Conservation (phyloP, 2,329 filamentous ascomycete species). For the Calonectria honghensis region DNA sequence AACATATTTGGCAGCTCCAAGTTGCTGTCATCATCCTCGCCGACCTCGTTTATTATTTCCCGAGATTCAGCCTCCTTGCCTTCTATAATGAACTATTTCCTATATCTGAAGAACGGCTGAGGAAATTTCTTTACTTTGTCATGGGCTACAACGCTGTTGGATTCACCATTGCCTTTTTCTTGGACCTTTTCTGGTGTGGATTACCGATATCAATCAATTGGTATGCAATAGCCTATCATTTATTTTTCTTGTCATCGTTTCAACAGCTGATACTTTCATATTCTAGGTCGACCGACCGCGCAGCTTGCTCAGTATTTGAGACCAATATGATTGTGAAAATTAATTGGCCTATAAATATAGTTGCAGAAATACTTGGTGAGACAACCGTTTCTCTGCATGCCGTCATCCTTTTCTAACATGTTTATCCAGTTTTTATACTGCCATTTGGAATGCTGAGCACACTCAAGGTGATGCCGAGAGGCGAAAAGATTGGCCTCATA, state of each 20-base stretch:
- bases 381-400: background rate
- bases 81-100: slow-evolving; percentile 9
- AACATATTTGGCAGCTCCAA: background rate
- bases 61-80: slow-evolving; percentile 9
- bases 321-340: background rate
- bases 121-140: background rate
- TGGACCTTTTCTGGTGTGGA: slow-evolving; percentile 1
- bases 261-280: background rate
- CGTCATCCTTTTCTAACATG: background rate
- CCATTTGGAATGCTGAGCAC: background rate
- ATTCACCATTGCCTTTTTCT: background rate
- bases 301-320: background rate
- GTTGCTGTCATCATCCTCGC: background rate
- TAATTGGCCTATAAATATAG: background rate
- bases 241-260: background rate
- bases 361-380: slow-evolving; percentile 7
- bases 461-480: background rate
- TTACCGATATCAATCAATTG: background rate
- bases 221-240: background rate
- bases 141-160: background rate
- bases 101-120: slow-evolving; percentile 1
- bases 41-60: slow-evolving; percentile 1
- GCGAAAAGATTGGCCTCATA: background rate
- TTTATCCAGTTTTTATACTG: background rate
- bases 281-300: background rate